Evolutionary conservation across 352 stramenopile genomes (phyloP).

Genomic region (Blastocystis sp.): DNA sequence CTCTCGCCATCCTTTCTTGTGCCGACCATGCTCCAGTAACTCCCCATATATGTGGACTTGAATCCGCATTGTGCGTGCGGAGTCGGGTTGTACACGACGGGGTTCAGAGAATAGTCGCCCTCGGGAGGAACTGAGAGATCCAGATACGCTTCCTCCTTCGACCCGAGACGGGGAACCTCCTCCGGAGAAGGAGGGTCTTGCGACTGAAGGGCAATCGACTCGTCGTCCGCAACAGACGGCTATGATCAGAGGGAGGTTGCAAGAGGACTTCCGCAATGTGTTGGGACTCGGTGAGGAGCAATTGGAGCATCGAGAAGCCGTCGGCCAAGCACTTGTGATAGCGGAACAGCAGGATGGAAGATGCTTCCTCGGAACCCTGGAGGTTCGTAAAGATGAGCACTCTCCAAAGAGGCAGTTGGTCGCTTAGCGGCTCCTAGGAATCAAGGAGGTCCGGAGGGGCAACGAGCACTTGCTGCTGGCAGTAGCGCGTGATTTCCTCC

Average conservation of each 20-base stretch:
- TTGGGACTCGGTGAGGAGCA: constrained; percentile 16
- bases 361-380: neutral
- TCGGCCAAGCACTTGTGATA: constrained; percentile 35
- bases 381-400: constrained; percentile 50
- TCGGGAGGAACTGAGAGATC: too few species aligned
- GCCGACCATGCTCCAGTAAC: constrained; percentile 30
- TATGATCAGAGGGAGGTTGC: neutral
- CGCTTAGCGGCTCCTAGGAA: neutral
- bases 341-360: constrained; percentile 10
- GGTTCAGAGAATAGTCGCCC: too few species aligned
- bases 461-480: constrained; percentile 4
- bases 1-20: neutral
- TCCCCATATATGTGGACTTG: neutral
- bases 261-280: neutral
- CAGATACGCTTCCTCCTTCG: too few species aligned
- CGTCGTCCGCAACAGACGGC: neutral
- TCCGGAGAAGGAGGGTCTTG: neutral
- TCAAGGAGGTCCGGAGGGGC: neutral
- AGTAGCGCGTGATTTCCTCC: constrained; percentile 28
- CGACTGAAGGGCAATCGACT: neutral
- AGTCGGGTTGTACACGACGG: neutral
- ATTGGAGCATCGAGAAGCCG: constrained; percentile 3
- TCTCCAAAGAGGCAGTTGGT: neutral
- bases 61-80: neutral
- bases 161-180: neutral